Conservation (phyloP, 345 rosid species). For the Brassica cretica region DNA sequence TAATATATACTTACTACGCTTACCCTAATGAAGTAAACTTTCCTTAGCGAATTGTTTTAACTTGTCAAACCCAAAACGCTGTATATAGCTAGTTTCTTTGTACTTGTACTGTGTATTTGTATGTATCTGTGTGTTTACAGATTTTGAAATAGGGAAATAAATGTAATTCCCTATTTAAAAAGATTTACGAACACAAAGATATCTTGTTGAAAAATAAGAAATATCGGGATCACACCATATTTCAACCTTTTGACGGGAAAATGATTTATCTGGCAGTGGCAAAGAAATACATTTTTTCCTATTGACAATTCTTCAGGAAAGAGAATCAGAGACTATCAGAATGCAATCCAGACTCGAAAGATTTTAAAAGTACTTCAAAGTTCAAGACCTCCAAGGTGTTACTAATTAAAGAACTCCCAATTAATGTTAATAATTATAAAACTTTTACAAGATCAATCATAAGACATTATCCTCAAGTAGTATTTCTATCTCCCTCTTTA, state of each 20-base stretch:
- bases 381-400: neutral
- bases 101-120: neutral
- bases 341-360: neutral
- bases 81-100: neutral
- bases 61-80: neutral
- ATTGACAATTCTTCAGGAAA: neutral
- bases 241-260: neutral
- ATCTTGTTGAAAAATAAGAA: neutral
- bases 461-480: neutral
- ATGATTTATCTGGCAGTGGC: neutral
- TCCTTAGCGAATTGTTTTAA: neutral
- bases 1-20: slow-evolving; percentile 29
- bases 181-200: neutral
- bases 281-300: neutral
- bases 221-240: neutral
- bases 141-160: neutral
- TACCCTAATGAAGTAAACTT: slow-evolving; percentile 17
- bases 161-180: neutral
- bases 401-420: neutral
- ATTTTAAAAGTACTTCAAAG: neutral
- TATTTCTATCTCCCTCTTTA: neutral
- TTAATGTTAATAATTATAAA: neutral
- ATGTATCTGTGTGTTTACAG: neutral
- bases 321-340: neutral
- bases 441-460: neutral